Evolutionary conservation across 805 yeast species (phyloP).

Genomic region (Saturnispora gosingensis): DNA sequence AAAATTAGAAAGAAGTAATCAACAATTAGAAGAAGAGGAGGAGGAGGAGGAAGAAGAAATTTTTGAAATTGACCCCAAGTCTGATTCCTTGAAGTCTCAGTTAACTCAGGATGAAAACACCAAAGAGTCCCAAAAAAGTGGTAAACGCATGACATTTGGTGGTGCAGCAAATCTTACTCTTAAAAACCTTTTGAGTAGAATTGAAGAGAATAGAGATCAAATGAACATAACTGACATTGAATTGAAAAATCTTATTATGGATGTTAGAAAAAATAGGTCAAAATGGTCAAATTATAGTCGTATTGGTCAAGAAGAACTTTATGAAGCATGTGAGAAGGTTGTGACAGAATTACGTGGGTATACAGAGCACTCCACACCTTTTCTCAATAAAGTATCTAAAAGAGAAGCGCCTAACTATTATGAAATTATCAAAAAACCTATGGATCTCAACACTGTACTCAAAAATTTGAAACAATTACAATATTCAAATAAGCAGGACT

Average conservation of each 20-base stretch:
- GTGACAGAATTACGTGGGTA: slow-evolving; percentile 81
- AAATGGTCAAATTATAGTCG: slow-evolving; percentile 96
- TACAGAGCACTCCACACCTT: slow-evolving; percentile 95
- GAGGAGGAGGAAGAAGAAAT: slow-evolving; percentile 11
- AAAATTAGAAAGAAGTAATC: slow-evolving; percentile 72
- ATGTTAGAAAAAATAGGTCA: slow-evolving; percentile 88
- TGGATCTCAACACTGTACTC: slow-evolving; percentile 93
- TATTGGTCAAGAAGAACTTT: slow-evolving; percentile 94
- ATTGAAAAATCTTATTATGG: slow-evolving; percentile 75
- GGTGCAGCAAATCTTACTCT: slow-evolving; percentile 74
- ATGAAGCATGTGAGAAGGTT: slow-evolving; percentile 96
- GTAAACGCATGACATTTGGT: slow-evolving; percentile 25
- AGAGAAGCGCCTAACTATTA: slow-evolving; percentile 97
- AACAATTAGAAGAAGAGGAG: slow-evolving; percentile 41
- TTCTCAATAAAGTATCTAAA: slow-evolving; percentile 89
- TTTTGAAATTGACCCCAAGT: slow-evolving; percentile 12
- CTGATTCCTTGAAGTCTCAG: not conserved
- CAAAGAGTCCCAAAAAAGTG: slow-evolving; percentile 17
- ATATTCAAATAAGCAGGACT: slow-evolving; percentile 75
- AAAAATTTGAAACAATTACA: slow-evolving; percentile 78
- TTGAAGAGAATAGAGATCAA: slow-evolving; percentile 72
- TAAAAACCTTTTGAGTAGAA: slow-evolving; percentile 68
- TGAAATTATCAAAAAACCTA: slow-evolving; percentile 80
- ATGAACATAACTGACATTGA: slow-evolving; percentile 72
- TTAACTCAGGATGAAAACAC: not conserved